These are phyloP conservation scores for Trichoderma sp. DNA, from an alignment of 2,329 filamentous ascomycete genomes.

Conservation along the genomic window DNA sequence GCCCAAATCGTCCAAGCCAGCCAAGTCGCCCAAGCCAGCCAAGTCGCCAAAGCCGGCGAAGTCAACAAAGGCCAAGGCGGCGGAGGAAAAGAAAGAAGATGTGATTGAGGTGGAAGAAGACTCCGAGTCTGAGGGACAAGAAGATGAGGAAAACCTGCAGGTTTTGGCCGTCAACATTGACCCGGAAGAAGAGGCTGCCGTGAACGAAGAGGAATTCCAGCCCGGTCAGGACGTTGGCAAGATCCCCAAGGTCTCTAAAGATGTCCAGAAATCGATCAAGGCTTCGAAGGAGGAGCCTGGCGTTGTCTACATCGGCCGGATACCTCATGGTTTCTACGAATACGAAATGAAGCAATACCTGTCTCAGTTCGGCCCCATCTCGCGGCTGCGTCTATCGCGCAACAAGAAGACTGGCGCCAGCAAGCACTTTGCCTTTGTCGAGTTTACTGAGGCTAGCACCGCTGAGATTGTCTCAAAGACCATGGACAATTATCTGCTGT, in stretches of 20 bases:
- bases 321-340: conserved; percentile 95
- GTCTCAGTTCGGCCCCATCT: conserved; percentile 83
- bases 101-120: conserved; percentile 31
- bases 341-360: conserved; percentile 93
- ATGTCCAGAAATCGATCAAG: conserved; percentile 43
- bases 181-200: conserved; percentile 43
- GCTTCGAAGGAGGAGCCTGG: conserved; percentile 58
- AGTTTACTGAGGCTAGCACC: conserved; percentile 74
- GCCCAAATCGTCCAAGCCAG: conserved; percentile 21
- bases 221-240: conserved; percentile 50
- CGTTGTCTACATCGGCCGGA: conserved; percentile 84
- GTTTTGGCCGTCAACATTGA: conserved; percentile 45
- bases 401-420: conserved; percentile 88
- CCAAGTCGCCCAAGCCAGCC: neutral
- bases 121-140: conserved; percentile 39
- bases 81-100: conserved; percentile 32
- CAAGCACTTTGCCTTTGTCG: conserved; percentile 93
- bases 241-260: conserved; percentile 47
- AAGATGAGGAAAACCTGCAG: conserved; percentile 40
- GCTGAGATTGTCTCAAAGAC: conserved; percentile 90
- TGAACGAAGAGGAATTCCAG: conserved; percentile 40
- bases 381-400: conserved; percentile 74
- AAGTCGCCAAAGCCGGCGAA: neutral
- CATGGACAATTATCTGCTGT: conserved; percentile 97
- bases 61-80: conserved; percentile 26